Conservation (phyloP, 768 basidiomycete species). For the Rhizopogon rudus region DNA sequence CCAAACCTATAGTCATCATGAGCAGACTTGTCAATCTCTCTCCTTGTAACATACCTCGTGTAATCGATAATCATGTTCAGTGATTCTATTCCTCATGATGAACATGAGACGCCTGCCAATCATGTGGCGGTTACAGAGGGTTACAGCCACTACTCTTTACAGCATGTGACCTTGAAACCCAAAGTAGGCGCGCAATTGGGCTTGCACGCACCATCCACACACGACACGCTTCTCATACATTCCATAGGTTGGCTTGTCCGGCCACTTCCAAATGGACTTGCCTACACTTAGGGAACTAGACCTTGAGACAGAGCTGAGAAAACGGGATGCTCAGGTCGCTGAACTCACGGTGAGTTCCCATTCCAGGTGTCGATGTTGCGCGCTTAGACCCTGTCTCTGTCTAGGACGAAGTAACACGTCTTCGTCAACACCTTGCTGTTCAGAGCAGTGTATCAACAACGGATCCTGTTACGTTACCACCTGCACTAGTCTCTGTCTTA, state of each 20-base stretch:
- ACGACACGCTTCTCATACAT: conserved; percentile 9
- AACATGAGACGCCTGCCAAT: not conserved
- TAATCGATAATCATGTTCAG: not conserved
- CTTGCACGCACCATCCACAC: conserved; percentile 25
- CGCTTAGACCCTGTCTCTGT: conserved; percentile 5
- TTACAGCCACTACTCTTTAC: conserved; percentile 28
- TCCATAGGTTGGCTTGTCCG: conserved; percentile 6
- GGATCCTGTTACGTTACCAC: conserved; percentile 66
- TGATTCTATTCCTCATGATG: not conserved
- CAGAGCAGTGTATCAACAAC: conserved; percentile 57
- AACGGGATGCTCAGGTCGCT: conserved; percentile 66
- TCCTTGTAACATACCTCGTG: not conserved
- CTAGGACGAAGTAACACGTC: conserved; percentile 69
- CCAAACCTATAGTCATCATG: not conserved
- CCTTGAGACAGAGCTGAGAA: conserved; percentile 72
- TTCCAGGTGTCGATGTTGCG: conserved; percentile 16
- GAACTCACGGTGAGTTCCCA: conserved; percentile 59
- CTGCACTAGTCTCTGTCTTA: conserved; percentile 62
- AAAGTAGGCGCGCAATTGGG: conserved; percentile 18
- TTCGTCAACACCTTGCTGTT: conserved; percentile 59
- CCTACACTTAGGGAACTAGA: conserved; percentile 76
- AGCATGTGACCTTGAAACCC: conserved; percentile 19
- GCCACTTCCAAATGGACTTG: conserved; percentile 48
- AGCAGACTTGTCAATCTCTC: not conserved
- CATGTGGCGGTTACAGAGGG: conserved; percentile 3